These are phyloP conservation scores for Russula virescens DNA, from an alignment of 768 basidiomycete genomes.

Conservation along the genomic window DNA sequence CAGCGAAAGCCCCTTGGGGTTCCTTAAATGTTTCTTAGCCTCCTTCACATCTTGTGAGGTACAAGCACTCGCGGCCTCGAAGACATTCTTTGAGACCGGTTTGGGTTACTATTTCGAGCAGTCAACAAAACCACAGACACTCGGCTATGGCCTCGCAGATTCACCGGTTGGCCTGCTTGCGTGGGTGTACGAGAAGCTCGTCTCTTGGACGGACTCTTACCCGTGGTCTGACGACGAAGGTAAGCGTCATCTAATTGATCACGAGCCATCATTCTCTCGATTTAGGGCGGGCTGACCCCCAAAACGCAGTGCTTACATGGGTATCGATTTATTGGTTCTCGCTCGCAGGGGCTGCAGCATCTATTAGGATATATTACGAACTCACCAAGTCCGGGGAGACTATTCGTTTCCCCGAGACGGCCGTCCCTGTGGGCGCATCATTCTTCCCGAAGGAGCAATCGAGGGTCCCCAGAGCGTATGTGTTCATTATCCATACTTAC, in stretches of 20 bases:
- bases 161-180: slow-evolving; percentile 46
- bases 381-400: slow-evolving; percentile 7
- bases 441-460: slow-evolving; percentile 30
- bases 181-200: slow-evolving; percentile 36
- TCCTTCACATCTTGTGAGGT: slow-evolving; percentile 29
- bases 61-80: slow-evolving; percentile 24
- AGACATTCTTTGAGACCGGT: slow-evolving; percentile 27
- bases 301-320: slow-evolving; percentile 32
- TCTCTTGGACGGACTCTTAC: slow-evolving; percentile 40
- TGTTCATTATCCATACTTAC: neutral
- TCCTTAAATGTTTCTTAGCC: slow-evolving; percentile 27
- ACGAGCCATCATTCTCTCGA: too few species aligned
- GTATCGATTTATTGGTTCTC: slow-evolving; percentile 36
- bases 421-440: slow-evolving; percentile 30
- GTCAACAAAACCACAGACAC: slow-evolving; percentile 31
- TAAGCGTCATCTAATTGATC: neutral
- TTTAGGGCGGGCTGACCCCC: too few species aligned
- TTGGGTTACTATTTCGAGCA: slow-evolving; percentile 33
- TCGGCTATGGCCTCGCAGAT: slow-evolving; percentile 49
- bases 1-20: slow-evolving; percentile 28
- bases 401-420: neutral
- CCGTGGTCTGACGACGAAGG: slow-evolving; percentile 56
- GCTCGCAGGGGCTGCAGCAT: slow-evolving; percentile 31
- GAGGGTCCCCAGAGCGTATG: slow-evolving; percentile 1
- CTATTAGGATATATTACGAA: slow-evolving; percentile 33